Evolutionary conservation across 257 asterid species (phyloP).

Genomic region (Henckelia pumila): DNA sequence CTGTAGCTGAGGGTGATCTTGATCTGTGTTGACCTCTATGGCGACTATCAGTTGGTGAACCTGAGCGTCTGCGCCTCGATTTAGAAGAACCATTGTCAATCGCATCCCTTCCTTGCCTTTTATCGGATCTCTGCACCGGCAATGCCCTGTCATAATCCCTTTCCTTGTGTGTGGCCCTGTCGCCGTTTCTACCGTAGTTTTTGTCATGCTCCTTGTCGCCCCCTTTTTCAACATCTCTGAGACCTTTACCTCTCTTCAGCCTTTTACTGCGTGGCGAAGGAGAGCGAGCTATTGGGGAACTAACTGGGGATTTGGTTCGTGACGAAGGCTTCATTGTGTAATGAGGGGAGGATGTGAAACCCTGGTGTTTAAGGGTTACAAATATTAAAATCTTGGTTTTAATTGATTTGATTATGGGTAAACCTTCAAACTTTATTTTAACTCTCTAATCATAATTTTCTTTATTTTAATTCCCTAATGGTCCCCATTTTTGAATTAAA

Average conservation of each 20-base stretch:
- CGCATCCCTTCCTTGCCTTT: conserved; percentile 54
- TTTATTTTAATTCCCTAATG: too few relatives aligned
- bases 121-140: conserved; percentile 46
- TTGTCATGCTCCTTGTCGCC: conserved; percentile 48
- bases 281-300: conserved; percentile 41
- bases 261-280: conserved; percentile 79
- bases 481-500: too few relatives aligned
- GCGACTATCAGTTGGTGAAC: conserved; percentile 57
- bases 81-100: conserved; percentile 50
- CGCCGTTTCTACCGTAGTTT: conserved; percentile 44
- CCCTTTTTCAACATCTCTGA: conserved; percentile 49
- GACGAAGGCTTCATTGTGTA: too few relatives aligned
- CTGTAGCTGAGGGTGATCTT: conserved; percentile 58
- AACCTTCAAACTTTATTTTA: too few relatives aligned
- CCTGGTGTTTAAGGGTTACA: too few relatives aligned
- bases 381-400: too few relatives aligned
- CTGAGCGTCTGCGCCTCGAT: conserved; percentile 46
- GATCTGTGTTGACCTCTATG: conserved; percentile 65
- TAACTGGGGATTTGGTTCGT: conserved; percentile 29
- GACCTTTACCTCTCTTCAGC: conserved; percentile 56
- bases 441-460: too few relatives aligned
- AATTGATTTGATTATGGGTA: too few relatives aligned
- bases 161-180: conserved; percentile 42
- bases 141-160: conserved; percentile 46
- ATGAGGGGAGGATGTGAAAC: too few relatives aligned